phyloP scores from a whole-genome alignment of 2,329 filamentous ascomycete genomes.

The Aspergillus texensis region DNA sequence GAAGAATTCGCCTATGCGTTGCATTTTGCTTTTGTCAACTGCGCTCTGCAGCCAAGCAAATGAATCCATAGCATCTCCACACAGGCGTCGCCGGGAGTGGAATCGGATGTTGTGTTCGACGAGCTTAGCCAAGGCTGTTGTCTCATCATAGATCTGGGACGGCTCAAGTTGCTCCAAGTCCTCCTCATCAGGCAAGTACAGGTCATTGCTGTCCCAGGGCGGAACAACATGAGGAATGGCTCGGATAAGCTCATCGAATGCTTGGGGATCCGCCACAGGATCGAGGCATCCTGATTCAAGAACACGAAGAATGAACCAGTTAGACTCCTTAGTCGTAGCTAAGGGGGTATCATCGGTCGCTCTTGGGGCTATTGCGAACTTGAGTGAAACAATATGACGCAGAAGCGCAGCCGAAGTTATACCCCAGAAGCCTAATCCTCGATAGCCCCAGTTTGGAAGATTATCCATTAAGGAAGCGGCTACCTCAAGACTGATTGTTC shows the following conservation, averaged over 20 bases:
- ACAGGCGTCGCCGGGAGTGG: conserved; percentile 27
- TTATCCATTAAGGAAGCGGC: conserved; percentile 59
- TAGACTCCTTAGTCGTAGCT: conserved; percentile 34
- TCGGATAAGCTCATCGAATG: conserved; percentile 46
- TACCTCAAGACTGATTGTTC: conserved; percentile 62
- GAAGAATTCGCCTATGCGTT: conserved; percentile 38
- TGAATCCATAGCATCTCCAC: conserved; percentile 31
- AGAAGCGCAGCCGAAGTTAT: conserved; percentile 36
- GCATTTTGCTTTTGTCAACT: conserved; percentile 39
- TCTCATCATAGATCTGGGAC: conserved; percentile 37
- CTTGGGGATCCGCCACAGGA: conserved; percentile 47
- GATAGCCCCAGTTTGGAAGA: conserved; percentile 49
- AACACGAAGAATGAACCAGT: conserved; percentile 52
- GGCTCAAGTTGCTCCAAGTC: conserved; percentile 26
- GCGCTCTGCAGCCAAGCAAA: conserved; percentile 38
- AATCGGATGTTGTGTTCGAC: conserved; percentile 36
- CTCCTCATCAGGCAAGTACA: conserved; percentile 20
- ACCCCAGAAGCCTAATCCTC: conserved; percentile 41
- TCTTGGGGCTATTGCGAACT: conserved; percentile 14
- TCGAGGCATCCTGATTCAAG: conserved; percentile 53
- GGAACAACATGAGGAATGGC: conserved; percentile 31
- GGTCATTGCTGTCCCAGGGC: conserved; percentile 32
- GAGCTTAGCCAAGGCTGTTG: conserved; percentile 35
- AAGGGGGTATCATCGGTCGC: conserved; percentile 26
- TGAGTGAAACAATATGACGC: conserved; percentile 24